Evolutionary conservation across 2,329 filamentous ascomycete genomes (phyloP), one percentile per base, ranked within the genome.

Genomic region (Colletotrichum lupini): DNA sequence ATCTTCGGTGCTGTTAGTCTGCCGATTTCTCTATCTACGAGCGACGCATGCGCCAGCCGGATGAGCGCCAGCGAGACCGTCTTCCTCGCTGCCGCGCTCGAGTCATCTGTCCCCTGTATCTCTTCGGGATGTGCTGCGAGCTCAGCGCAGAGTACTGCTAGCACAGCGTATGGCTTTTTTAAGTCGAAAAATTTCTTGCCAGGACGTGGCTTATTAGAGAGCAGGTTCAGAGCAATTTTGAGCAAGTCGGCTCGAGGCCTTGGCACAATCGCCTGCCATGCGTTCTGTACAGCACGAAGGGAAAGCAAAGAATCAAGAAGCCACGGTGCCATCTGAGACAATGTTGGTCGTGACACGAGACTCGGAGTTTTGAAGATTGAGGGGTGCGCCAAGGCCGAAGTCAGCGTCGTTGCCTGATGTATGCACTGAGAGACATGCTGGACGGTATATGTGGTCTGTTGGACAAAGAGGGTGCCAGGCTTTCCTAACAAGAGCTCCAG

Each of bases 271-370:
- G 77, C 66, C 49, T 81, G 80, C 81, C 85, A 84, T 74, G 80
- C 79, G 35, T 80, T 82, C 70, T 85, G 84, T 12, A 82, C 77
- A 24, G 81, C 77, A 62, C 84, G 82, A 35, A 89, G 78, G 55
- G 84, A 82, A 46, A 86, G 81, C 74, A 86, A 80, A 7, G 83
- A 82, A 76, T 90, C 88, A 71, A 89, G 79, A 14, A 90, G 78
- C 87, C 87, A 89, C 14, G 85, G 82, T 0, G 83, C 78, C 70
- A 82, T 82, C 73, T 86, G 85, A 22, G 79, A 80, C 62, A 84
- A 83, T 69, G 79, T 80, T 19, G 80, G 78, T 12, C 78, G 76
- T 35, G 77, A 80, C 11, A 78, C 78, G 55, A 81, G 83, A 2
- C 77, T 78, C 5, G 79, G 66, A 22, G 81, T 79, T n/a, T 79